These are phyloP conservation scores for Mycena metata DNA, from an alignment of 768 basidiomycete genomes.

Conservation along the genomic window DNA sequence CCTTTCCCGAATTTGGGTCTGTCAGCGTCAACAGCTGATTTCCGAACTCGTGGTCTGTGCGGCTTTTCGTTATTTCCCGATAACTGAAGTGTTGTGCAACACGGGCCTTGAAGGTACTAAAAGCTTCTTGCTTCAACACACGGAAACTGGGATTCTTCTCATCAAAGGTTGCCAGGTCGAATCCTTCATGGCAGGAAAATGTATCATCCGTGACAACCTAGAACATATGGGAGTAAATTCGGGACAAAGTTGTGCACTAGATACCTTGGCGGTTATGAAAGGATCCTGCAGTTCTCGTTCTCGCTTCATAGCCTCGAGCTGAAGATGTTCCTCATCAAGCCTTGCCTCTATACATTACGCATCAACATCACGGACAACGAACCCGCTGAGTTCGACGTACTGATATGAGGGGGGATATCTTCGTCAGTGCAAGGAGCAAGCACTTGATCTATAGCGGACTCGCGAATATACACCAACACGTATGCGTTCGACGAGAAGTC, in stretches of 20 bases:
- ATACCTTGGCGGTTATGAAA: constrained; percentile 69
- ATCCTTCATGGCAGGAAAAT: constrained; percentile 93
- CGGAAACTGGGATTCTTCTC: constrained; percentile 99
- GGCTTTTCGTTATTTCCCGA: no score
- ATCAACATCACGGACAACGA: constrained; percentile 15
- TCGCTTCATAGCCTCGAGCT: constrained; percentile 92
- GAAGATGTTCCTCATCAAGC: constrained; percentile 92
- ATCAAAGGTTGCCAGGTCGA: constrained; percentile 97
- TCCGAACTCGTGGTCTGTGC: no score
- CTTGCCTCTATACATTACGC: constrained; percentile 73
- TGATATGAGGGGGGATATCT: constrained; percentile 95
- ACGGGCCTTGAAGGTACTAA: constrained; percentile 90
- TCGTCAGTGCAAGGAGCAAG: constrained; percentile 90
- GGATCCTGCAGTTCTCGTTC: constrained; percentile 99
- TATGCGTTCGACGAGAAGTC: constrained; percentile 96
- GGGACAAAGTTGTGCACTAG: no score
- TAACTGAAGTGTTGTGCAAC: constrained; percentile 90
- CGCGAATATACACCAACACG: constrained; percentile 98
- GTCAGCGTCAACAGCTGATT: no score
- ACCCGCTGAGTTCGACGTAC: constrained; percentile 61
- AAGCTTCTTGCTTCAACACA: constrained; percentile 94
- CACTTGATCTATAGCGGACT: constrained; percentile 84
- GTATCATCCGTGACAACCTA: constrained; percentile 97
- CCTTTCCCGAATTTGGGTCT: no score
- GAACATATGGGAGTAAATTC: no score